phyloP scores from a whole-genome alignment of 2,329 filamentous ascomycete species.

The Orbilia quercus region DNA sequence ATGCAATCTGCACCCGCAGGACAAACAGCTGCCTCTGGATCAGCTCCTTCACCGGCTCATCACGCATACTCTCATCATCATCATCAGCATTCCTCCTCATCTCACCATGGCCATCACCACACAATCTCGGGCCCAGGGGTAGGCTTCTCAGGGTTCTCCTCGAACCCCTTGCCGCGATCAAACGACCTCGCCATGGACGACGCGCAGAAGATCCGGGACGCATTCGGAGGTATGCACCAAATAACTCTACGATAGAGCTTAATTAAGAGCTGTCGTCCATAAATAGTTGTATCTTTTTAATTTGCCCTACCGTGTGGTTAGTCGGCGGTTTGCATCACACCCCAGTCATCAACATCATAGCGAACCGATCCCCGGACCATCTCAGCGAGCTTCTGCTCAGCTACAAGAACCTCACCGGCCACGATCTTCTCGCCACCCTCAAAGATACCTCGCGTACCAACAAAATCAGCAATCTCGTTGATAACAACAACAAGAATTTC shows the following conservation, averaged over 20 bases:
- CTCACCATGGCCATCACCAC: constrained; percentile 35
- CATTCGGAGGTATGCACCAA: constrained; percentile 44
- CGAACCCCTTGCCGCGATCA: constrained; percentile 3
- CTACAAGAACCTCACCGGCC: constrained; percentile 44
- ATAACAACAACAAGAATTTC: constrained; percentile 69
- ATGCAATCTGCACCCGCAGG: no score
- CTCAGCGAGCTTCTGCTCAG: constrained; percentile 27
- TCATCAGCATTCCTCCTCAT: neutral
- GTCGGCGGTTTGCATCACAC: constrained; percentile 47
- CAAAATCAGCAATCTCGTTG: constrained; percentile 82
- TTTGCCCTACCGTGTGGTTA: neutral
- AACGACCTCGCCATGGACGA: constrained; percentile 46
- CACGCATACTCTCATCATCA: constrained; percentile 11
- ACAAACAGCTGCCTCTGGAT: neutral
- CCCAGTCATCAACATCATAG: constrained; percentile 45
- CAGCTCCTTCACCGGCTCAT: constrained; percentile 18
- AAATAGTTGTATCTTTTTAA: neutral
- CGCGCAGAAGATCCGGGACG: constrained; percentile 42
- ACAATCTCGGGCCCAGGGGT: constrained; percentile 38
- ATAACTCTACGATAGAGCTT: no score
- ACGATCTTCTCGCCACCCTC: constrained; percentile 41
- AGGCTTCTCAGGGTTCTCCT: constrained; percentile 4
- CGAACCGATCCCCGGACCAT: constrained; percentile 39
- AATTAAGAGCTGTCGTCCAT: neutral
- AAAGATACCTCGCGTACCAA: constrained; percentile 61